Evolutionary conservation across 2,329 filamentous ascomycete genomes (phyloP), one percentile per base, ranked within the genome.

Genomic region (Hymenoscyphus albidus): DNA sequence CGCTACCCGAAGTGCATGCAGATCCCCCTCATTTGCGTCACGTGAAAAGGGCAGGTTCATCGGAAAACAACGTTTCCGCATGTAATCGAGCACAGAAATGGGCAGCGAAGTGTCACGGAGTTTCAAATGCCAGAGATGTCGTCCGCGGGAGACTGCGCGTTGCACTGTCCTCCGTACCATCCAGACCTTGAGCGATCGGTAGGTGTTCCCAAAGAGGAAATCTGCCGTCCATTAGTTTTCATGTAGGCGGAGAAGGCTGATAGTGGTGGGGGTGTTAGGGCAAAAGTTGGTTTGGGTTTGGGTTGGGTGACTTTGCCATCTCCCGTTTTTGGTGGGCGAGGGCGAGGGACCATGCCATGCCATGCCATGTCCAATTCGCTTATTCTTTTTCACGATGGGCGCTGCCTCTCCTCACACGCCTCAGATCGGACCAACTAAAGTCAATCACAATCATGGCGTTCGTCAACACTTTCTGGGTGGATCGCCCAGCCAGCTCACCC

Each of bases 341-440:
- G 27, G 27, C 27, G 22, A 22, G 22, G 22, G 22, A 22, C 22
- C 22, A 22, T 22, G 22, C 22, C 22, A 22, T 22, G 22, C 22
- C 22, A 22, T 22, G 5, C 32, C 32, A 35, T 35, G 32, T 35
- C 22, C 5, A 22, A 22, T 18, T 51, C 44, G 44, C 44, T 51
- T 51, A 51, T 6, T 6, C 5, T 9, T 35, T 35, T 42, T 44
- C 42, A 51, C 61, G 61, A 62, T 62, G 38, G 55, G 61, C 61
- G 55, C 58, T 14, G 5, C 55, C 58, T 39, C 27, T 58, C 39
- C 14, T 22, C 38, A 51, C 39, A 7, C n/a, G 18, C 55, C 57
- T 55, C n/a, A 38, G 61, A 62, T 62, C 61, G 61, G 51, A 48
- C 61, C 61, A 62, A 61, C 54, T 57, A 62, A 32, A 31, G n/a